Conservation (phyloP, 1,284 basidiomycete species). For the Cutaneotrichosporon sp. region DNA sequence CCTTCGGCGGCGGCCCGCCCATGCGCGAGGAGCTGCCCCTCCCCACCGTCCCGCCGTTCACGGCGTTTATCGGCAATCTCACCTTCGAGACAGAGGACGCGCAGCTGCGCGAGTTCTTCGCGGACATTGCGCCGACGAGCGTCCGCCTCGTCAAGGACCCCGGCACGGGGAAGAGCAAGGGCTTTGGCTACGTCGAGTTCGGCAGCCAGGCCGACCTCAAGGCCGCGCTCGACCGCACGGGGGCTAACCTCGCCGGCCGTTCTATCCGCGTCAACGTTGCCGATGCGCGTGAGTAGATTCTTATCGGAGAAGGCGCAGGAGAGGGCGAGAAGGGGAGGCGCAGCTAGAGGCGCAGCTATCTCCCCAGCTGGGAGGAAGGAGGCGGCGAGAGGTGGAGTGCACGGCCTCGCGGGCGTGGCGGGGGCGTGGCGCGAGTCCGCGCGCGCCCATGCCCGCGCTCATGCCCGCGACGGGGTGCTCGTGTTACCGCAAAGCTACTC, state of each 20-base stretch:
- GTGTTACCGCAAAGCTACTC: no score
- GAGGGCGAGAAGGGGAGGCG: not conserved
- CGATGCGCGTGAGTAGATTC: constrained; percentile 85
- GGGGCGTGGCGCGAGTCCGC: not conserved
- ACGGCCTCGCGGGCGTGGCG: not conserved
- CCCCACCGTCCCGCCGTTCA: constrained; percentile 92
- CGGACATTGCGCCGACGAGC: constrained; percentile 65
- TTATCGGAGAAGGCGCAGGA: not conserved
- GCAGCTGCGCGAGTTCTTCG: constrained; percentile 81
- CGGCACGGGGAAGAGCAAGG: constrained; percentile 91
- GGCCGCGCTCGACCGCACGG: constrained; percentile 68
- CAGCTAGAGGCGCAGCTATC: not conserved
- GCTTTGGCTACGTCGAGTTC: constrained; percentile 98
- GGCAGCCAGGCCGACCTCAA: constrained; percentile 78
- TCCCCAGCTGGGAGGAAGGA: not conserved
- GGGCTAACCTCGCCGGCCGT: constrained; percentile 69
- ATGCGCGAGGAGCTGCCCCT: constrained; percentile 88
- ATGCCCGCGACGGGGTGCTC: not conserved
- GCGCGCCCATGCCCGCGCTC: not conserved
- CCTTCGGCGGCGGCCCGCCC: constrained; percentile 53
- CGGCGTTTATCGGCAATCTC: constrained; percentile 94
- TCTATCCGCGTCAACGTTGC: constrained; percentile 89
- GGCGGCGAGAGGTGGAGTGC: no score
- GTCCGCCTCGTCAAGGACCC: constrained; percentile 91
- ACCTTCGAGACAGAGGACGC: constrained; percentile 86